Evolutionary conservation across 2,329 filamentous ascomycete genomes (phyloP), one percentile per base, ranked within the genome.

Genomic region (Alternaria conjuncta): DNA sequence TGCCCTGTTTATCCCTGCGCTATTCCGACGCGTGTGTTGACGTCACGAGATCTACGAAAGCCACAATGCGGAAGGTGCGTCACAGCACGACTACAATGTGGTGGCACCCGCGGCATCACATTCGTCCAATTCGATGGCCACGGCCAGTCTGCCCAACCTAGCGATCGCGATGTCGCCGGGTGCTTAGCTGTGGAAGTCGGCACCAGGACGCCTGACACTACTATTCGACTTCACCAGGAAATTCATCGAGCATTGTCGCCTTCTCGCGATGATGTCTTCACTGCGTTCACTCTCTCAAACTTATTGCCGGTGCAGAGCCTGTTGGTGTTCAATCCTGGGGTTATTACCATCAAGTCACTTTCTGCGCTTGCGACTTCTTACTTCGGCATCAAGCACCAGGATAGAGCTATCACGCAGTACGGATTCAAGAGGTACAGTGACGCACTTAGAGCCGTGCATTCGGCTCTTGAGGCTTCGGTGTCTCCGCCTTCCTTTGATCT

Each of bases 351-450:
- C 5, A 18, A 51, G 26, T 59, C 30, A 4, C 51, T 53, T 13
- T 21, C 43, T 23, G 46, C 46, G 15, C 46, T 59, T 11, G 21
- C 30, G 23, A 43, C 30, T n/a, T 44, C 20, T 3, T 59, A 44
- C 26, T 59, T 53, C 21, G 56, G 56, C 13, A 50, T 59, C 23
- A 59, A 59, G 25, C 56, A 43, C 20, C 46, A 53, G 32, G 47
- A 51, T n/a, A 49, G 8, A 28, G 47, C 47, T 18, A 30, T 50
- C 15, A 50, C 47, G 25, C 47, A 30, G 7, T 28, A 41, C 28
- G 46, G 56, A 10, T 41, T 59, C 36, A 43, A 28, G 25, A 41
- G 46, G 23, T 59, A 59, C 46, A 50, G 56, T 21, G 21, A 30
- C 26, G 56, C 56, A 20, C 56, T 59, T 20, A 20, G n/a, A 9